Percentiles rank a stretch among this genome's conserved stretches.
Conservation (phyloP, 2,329 filamentous ascomycete species). For the Trichoderma aggressivum region DNA sequence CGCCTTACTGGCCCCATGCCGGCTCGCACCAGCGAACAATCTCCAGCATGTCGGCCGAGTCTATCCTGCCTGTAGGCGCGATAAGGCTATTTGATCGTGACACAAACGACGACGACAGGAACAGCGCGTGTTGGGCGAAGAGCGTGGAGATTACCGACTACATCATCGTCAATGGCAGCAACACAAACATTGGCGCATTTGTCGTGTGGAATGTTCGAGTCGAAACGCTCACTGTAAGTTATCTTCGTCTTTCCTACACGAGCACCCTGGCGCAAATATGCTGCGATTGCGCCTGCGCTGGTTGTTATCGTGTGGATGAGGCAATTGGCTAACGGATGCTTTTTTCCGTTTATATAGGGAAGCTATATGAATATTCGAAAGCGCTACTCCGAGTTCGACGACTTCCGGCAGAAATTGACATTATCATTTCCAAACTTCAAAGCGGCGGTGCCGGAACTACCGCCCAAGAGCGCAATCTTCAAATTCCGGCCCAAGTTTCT, state of each 20-base stretch:
- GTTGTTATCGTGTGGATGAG: not conserved
- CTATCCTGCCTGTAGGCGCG: constrained; percentile 48
- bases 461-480: constrained; percentile 87
- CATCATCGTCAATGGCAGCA: constrained; percentile 54
- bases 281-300: not conserved
- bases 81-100: constrained; percentile 64
- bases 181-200: constrained; percentile 73
- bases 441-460: constrained; percentile 82
- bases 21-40: constrained; percentile 35
- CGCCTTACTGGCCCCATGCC: constrained; percentile 44
- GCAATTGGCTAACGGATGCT: not conserved
- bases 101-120: constrained; percentile 48
- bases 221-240: constrained; percentile 74
- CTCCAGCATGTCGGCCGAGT: constrained; percentile 48
- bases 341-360: constrained; percentile 40
- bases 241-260: not conserved
- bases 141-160: constrained; percentile 58
- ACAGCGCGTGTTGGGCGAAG: constrained; percentile 61
- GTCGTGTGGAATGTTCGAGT: constrained; percentile 92
- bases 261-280: not conserved
- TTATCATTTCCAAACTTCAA: constrained; percentile 80
- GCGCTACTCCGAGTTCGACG: constrained; percentile 91
- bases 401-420: constrained; percentile 69
- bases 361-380: constrained; percentile 61
- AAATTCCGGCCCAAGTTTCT: constrained; percentile 82